Percentiles rank a stretch among this genome's conserved stretches.
Conservation (phyloP, 176 grass and related monocot species). For the Saccharum officinarum region DNA sequence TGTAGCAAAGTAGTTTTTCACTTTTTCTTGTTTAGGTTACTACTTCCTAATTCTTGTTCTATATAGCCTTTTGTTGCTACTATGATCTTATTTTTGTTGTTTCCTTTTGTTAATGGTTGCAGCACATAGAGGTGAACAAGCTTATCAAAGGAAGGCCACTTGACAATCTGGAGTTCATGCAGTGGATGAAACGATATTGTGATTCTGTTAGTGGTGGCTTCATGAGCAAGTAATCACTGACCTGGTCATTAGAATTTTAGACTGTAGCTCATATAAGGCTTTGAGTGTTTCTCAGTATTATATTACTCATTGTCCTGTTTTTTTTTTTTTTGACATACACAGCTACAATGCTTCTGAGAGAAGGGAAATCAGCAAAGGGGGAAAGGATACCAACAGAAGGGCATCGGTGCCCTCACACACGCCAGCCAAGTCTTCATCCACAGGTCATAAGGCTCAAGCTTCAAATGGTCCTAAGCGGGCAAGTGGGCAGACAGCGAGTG, state of each 20-base stretch:
- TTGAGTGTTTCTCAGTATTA: neutral
- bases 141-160: constrained; percentile 86
- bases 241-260: neutral
- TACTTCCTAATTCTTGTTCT: neutral
- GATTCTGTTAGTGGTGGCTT: constrained; percentile 67
- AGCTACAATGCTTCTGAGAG: constrained; percentile 89
- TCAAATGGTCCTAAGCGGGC: constrained; percentile 48
- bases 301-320: neutral
- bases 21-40: neutral
- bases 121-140: constrained; percentile 96
- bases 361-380: constrained; percentile 84
- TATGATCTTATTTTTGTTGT: neutral
- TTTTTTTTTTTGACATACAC: neutral
- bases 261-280: neutral
- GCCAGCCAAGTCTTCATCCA: constrained; percentile 41
- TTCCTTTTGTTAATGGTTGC: constrained; percentile 17
- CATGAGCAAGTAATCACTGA: constrained; percentile 53
- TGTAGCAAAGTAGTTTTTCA: neutral
- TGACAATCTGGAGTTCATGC: constrained; percentile 98
- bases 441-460: constrained; percentile 50
- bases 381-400: constrained; percentile 91
- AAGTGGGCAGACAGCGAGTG: constrained; percentile 44
- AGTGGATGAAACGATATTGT: constrained; percentile 93
- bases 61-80: neutral
- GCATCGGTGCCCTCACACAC: constrained; percentile 57